Base-by-base conservation (phyloP, 169 alveolate genomes). In the Cystoisospora suis region DNA sequence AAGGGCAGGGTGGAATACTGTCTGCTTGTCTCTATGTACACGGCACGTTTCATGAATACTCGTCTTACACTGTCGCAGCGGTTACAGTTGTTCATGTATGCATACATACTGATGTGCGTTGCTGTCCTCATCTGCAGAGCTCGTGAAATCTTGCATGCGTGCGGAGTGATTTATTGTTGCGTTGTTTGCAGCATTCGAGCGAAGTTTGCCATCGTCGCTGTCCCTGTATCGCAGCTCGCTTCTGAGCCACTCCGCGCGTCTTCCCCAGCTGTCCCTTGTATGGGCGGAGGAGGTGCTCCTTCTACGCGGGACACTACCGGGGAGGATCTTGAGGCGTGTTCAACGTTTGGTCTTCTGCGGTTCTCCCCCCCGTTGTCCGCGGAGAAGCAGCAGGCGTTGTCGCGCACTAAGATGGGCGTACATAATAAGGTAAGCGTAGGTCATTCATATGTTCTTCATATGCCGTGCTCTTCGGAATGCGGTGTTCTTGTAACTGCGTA, bases 381-480 rank as follows among this genome's bases (percentile, higher is more conserved):
- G 6, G 92, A 89, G 27, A 77, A 79, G 70, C 92, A 87, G 72
- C 92, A 87, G 53, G 92, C 92, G 38, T 59, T 89, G 47, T 49
- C 89, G 44, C 92, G 92, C 47, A 56, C 59, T 49, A 40, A 75
- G 40, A 89, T 89, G 92, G 92, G 92, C 6, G 83, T 86, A 34
- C 92, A 89, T 70, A 89, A 89, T 69, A 89, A 89, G 75, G 92
- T 89, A n/a, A n/a, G n/a, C n/a, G n/a, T n/a, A n/a, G n/a, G n/a
- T n/a, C n/a, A n/a, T n/a, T n/a, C n/a, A n/a, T n/a, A n/a, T n/a
- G n/a, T n/a, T n/a, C n/a, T n/a, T n/a, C n/a, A n/a, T n/a, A 53
- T 15, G 65, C 65, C 65, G 65, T 23, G 12, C 65, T 53, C 65
- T 53, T 53, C 65, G 12, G 29, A 15, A 15, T 23, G 65, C 65